Base-by-base conservation (phyloP, 768 basidiomycete genomes). In the Kwoniella mangroviensis region DNA sequence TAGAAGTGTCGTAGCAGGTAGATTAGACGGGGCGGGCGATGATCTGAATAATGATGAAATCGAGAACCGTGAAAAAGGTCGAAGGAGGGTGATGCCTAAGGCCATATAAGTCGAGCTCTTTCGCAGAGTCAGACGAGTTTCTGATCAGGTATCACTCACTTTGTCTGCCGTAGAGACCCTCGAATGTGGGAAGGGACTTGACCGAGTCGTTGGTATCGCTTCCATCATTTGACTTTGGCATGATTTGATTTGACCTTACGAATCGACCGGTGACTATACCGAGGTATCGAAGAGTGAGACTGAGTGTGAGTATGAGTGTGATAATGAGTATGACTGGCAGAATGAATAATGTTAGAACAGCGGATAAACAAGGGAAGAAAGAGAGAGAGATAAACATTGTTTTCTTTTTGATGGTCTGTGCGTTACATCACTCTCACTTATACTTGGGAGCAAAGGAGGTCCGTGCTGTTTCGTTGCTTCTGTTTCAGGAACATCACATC, bases 11-110 rank as follows among this genome's bases (percentile, higher is more conserved):
- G 49, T 53, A 21, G 10, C 7, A 45, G 52, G 52, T 53, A 51
- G 15, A 13, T 57, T 3, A 34, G 54, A 54, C 6, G 34, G 34
- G 10, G 57, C 40, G 12, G 56, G 56, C 26, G 28, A 42, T 34
- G 59, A 68, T n/a, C 41, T 59, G 67, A 61, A 68, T 4, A 60
- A n/a, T 4, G 52, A 68, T 19, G 55, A 67, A 17, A 62, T 59
- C 19, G 15, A 62, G 58, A 55, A 65, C 13, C 41, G 7, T 10
- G 64, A 65, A 42, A 65, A 65, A 19, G 54, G 64, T 41, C 55
- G 51, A n/a, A 64, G 63, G 12, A 66, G 56, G 10, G 42, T 58
- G 19, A 6, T 59, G 26, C 42, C 65, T 66, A 28, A 13, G 4
- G 34, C 34, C 34, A 34, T 34, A 34, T 34, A 7, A 34, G 34